Percentiles rank a stretch among this genome's conserved stretches.
These are phyloP conservation scores for Echites panduratus DNA, from an alignment of 257 asterid genomes.

Conservation along the genomic window DNA sequence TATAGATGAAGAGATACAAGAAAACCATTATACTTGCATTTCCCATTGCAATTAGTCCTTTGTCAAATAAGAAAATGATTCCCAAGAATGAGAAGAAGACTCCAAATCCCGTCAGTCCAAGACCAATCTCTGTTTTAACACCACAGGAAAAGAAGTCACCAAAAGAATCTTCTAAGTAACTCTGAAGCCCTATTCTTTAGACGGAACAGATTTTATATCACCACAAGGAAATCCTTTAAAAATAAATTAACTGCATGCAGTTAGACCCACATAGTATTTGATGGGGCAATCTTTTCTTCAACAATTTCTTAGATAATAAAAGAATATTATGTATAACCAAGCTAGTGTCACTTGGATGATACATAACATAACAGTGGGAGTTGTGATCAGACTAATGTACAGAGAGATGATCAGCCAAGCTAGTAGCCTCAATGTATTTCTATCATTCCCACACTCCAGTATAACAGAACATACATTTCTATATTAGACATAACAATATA, in stretches of 20 bases:
- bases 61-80: constrained; percentile 77
- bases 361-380: neutral
- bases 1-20: constrained; percentile 7
- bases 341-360: neutral
- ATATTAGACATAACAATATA: neutral
- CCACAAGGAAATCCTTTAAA: neutral
- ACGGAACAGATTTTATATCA: neutral
- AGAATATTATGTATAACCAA: no score
- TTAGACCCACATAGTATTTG: neutral
- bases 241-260: neutral
- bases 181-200: neutral
- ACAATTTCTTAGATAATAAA: neutral
- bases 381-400: neutral
- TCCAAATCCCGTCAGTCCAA: constrained; percentile 94
- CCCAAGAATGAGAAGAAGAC: constrained; percentile 85
- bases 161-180: neutral
- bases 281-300: neutral
- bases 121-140: constrained; percentile 76
- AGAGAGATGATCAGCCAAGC: neutral
- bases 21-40: constrained; percentile 51
- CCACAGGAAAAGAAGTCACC: constrained; percentile 1
- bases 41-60: constrained; percentile 95
- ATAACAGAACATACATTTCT: neutral
- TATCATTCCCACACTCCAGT: neutral
- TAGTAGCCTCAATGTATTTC: neutral